phyloP scores from a whole-genome alignment of 192 early-diverging fungal genomes.

The Coemansia sp. region DNA sequence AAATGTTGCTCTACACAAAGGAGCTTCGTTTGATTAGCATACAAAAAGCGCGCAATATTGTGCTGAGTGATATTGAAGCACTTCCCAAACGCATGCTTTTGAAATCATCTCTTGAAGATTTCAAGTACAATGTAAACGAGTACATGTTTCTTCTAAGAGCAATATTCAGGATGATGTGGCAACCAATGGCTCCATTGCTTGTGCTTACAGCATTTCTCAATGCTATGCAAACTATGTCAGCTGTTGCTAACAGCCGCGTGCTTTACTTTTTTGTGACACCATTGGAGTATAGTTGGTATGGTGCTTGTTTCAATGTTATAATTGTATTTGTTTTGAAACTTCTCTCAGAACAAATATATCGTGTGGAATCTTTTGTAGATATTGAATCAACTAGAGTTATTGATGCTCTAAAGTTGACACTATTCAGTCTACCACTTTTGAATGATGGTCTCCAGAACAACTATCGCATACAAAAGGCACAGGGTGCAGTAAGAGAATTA shows the following conservation, averaged over 20 bases:
- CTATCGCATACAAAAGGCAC: constrained; percentile 1
- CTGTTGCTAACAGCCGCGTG: constrained; percentile 4
- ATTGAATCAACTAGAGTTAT: constrained; percentile 14
- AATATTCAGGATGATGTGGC: constrained; percentile 40
- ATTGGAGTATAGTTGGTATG: constrained; percentile 9
- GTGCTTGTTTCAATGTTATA: constrained; percentile 10
- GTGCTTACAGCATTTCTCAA: constrained; percentile 7
- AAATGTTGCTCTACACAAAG: constrained; percentile 16
- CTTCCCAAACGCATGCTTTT: constrained; percentile 29
- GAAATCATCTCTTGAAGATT: constrained; percentile 11
- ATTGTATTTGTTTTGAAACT: neutral
- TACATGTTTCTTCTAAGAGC: constrained; percentile 36
- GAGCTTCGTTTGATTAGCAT: constrained; percentile 28
- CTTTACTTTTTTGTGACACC: constrained; percentile 28
- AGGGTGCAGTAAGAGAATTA: neutral
- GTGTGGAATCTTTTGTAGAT: neutral
- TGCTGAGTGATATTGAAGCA: constrained; percentile 15
- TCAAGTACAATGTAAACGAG: constrained; percentile 34
- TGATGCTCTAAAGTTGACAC: constrained; percentile 22
- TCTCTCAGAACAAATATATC: constrained; percentile 1
- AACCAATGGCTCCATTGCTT: constrained; percentile 31
- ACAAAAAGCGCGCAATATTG: constrained; percentile 19
- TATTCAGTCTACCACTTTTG: constrained; percentile 29
- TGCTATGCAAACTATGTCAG: neutral
- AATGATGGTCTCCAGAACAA: constrained; percentile 7